Conservation (phyloP, 306 rosid genomes). For the Acacia crassicarpa region DNA sequence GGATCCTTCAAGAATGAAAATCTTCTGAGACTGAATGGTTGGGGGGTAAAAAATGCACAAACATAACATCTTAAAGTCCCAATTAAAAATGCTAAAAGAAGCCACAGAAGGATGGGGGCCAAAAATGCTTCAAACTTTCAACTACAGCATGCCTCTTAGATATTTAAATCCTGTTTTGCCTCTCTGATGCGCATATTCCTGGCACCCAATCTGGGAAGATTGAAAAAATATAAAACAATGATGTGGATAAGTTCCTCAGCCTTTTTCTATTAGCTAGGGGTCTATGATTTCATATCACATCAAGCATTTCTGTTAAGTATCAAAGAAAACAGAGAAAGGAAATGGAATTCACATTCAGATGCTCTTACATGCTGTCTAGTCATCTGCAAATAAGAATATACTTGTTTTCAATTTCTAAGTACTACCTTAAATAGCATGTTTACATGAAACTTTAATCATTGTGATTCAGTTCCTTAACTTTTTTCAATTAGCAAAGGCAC, state of each 20-base stretch:
- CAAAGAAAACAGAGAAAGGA: not conserved
- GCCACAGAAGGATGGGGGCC: not conserved
- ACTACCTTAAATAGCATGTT: constrained; percentile 3
- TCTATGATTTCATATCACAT: not conserved
- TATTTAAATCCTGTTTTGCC: not conserved
- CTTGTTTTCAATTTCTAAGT: constrained; percentile 19
- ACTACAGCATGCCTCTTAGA: not conserved
- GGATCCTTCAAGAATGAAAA: constrained; percentile 15
- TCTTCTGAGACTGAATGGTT: not conserved
- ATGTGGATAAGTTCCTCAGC: not conserved
- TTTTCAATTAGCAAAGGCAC: not conserved
- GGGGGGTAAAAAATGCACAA: not conserved
- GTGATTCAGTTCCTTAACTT: not conserved
- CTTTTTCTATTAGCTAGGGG: constrained; percentile 3
- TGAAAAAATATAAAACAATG: not conserved
- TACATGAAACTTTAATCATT: constrained; percentile 8
- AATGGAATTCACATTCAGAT: not conserved
- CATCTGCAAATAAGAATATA: constrained; percentile 1
- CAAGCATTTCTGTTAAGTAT: constrained; percentile 12
- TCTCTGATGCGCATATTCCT: not conserved
- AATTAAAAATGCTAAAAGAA: not conserved
- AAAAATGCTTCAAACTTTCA: not conserved
- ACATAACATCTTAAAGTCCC: not conserved
- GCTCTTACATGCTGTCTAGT: constrained; percentile 10
- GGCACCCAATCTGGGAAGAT: not conserved